Base-by-base conservation (phyloP, 2,329 filamentous ascomycete genomes). In the Hypoxylon sp. region DNA sequence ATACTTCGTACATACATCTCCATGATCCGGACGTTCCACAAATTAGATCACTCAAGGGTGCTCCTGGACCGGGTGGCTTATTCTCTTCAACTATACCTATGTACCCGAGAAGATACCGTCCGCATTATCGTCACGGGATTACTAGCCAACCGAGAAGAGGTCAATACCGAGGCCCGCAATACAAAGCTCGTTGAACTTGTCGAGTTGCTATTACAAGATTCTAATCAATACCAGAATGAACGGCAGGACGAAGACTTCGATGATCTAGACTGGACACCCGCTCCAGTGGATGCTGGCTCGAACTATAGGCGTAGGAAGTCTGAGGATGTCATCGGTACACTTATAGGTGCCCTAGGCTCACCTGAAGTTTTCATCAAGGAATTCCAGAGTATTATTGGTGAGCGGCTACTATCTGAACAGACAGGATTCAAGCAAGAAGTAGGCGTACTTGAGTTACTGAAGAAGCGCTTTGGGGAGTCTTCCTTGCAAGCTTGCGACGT, bases 281-380 rank as follows among this genome's bases (percentile, higher is more conserved):
- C 97, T 74, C 96, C 96, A 0, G 90, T 97, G 42, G 96, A 99
- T 77, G 96, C 96, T 1, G 94, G 94, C 9, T 92, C 94, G 52
- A 93, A 98, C 77, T 98, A 97, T 82, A 94, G 92, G 76, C 91
- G 94, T 65, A 93, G 93, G 10, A 97, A 93, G 78, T 92, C 90
- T 47, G 92, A 94, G 70, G 96, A 99, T 79, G 91, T 98, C 11
- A 94, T 98, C 63, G 94, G 94, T 57, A 97, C 94, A 57, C 84
- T 99, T 47, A 92, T 98, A 72, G 92, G 90, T 65, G 89, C 97
- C 0, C 92, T 97, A 72, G 95, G 97, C 11, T 92, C 92, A 17
- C 93, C 94, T 72, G 95, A 98, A 56, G 88, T 92, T 50, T 98
- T 98, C 77, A 96, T 98, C 80, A 97, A 94, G 73, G 95, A 98